Conservation (phyloP, 2,329 filamentous ascomycete genomes). For the Gnomoniopsis sp. region DNA sequence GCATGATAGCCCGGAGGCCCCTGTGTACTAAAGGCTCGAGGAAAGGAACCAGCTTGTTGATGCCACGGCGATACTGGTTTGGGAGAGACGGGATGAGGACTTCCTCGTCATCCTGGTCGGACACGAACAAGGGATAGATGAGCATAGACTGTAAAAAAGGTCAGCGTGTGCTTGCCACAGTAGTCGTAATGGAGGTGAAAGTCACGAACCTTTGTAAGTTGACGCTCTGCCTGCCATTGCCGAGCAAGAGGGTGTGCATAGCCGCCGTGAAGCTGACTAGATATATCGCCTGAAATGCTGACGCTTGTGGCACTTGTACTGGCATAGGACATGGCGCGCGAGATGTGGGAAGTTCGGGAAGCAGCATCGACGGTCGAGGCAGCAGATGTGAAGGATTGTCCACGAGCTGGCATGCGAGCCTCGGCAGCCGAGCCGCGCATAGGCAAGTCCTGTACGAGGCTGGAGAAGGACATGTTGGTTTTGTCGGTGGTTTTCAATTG, state of each 20-base stretch:
- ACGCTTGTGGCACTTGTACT: slow-evolving; percentile 66
- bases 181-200: neutral
- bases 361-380: slow-evolving; percentile 55
- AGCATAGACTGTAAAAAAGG: slow-evolving; percentile 74
- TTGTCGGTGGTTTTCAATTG: neutral
- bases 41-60: slow-evolving; percentile 83
- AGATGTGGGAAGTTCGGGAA: slow-evolving; percentile 59
- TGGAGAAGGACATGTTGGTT: slow-evolving; percentile 61
- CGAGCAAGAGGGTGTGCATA: slow-evolving; percentile 78
- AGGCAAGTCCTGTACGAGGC: slow-evolving; percentile 62
- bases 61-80: slow-evolving; percentile 80
- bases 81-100: slow-evolving; percentile 86
- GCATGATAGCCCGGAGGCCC: slow-evolving; percentile 86
- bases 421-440: slow-evolving; percentile 50
- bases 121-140: slow-evolving; percentile 95
- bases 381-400: slow-evolving; percentile 35
- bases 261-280: slow-evolving; percentile 78
- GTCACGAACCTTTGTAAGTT: slow-evolving; percentile 70
- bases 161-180: neutral
- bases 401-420: slow-evolving; percentile 39
- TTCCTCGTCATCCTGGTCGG: slow-evolving; percentile 91
- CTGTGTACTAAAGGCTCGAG: slow-evolving; percentile 84
- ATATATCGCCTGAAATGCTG: slow-evolving; percentile 71
- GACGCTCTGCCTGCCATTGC: slow-evolving; percentile 79
- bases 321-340: slow-evolving; percentile 61